phyloP scores from a whole-genome alignment of 176 grass and related monocot species.

The Musa troglodytarum region DNA sequence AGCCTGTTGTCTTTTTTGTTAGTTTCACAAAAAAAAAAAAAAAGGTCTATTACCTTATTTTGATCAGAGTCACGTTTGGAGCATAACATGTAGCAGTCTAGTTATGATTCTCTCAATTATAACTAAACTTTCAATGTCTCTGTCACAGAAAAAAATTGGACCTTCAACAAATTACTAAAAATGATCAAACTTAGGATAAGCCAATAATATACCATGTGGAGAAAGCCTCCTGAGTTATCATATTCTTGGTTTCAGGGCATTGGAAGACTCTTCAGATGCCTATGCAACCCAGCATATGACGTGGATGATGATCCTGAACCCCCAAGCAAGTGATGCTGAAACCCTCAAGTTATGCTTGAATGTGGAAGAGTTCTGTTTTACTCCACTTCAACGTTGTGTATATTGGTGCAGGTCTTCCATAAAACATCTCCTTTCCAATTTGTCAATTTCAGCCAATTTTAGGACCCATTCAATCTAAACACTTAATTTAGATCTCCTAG shows the following conservation, averaged over 20 bases:
- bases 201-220: neutral
- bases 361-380: neutral
- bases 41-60: too few species aligned
- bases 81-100: too few species aligned
- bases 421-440: neutral
- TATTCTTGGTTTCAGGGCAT: conserved; percentile 59
- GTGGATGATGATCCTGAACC: conserved; percentile 90
- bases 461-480: neutral
- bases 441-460: conserved; percentile 1
- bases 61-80: too few species aligned
- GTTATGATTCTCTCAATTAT: too few species aligned
- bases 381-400: neutral
- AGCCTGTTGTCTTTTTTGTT: neutral
- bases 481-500: neutral
- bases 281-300: conserved; percentile 94
- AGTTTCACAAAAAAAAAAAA: neutral
- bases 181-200: neutral
- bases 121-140: too few species aligned
- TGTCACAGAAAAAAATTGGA: too few species aligned
- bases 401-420: neutral
- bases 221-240: neutral
- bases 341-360: neutral
- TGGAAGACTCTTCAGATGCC: conserved; percentile 86
- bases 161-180: too few species aligned
- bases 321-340: conserved; percentile 17